Evolutionary conservation across 225 moss, liverwort and hornwort species (phyloP).

Genomic region (Lunularia cruciata): DNA sequence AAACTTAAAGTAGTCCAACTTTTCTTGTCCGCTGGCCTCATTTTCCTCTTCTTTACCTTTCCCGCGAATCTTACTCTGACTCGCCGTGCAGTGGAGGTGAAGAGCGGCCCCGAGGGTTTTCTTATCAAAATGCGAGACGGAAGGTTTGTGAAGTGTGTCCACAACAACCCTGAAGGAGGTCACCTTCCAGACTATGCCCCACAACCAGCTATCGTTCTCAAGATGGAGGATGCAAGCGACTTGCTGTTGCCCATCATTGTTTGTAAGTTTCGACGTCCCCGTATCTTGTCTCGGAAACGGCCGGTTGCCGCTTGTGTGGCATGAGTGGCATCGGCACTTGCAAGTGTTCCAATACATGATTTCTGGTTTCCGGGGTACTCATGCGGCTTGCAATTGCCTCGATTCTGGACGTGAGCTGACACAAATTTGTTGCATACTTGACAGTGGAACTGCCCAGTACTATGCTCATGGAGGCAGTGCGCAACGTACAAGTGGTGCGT

Average conservation of each 20-base stretch:
- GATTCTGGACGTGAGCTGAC: too few species aligned
- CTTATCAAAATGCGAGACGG: slow-evolving; percentile 88
- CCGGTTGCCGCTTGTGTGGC: background rate
- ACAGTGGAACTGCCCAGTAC: slow-evolving; percentile 77
- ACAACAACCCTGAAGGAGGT: slow-evolving; percentile 71
- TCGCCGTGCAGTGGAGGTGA: slow-evolving; percentile 65
- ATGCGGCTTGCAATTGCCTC: background rate
- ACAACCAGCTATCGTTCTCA: slow-evolving; percentile 88
- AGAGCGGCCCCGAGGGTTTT: slow-evolving; percentile 80
- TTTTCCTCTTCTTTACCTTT: too few species aligned
- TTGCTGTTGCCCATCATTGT: slow-evolving; percentile 86
- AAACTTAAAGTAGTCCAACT: too few species aligned
- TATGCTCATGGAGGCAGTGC: slow-evolving; percentile 91
- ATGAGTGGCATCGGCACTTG: background rate
- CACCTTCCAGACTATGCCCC: slow-evolving; percentile 79
- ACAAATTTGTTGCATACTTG: background rate
- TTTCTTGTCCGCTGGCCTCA: too few species aligned
- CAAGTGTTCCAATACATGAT: background rate
- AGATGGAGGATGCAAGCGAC: slow-evolving; percentile 85
- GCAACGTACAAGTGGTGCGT: slow-evolving; percentile 75
- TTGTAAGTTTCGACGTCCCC: slow-evolving; percentile 31
- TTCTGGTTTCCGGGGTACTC: background rate
- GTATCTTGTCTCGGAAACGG: background rate
- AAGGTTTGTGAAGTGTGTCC: slow-evolving; percentile 73
- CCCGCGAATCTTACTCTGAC: too few species aligned